Percentiles rank a stretch among this genome's conserved stretches.
Conservation (phyloP, 2,329 filamentous ascomycete species). For the Aspergillus felis region DNA sequence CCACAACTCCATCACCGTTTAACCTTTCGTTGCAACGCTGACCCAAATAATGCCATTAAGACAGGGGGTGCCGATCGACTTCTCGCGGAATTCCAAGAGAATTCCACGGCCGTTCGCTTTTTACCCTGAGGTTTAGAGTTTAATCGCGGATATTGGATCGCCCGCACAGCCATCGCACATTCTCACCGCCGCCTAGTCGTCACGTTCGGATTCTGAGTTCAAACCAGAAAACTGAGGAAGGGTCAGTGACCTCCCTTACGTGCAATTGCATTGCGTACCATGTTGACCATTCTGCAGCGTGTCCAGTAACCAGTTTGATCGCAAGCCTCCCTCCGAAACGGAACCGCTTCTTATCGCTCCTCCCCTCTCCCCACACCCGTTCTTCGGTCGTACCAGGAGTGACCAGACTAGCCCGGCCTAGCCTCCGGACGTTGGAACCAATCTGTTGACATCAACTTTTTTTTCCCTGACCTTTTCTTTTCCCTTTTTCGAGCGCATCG, state of each 20-base stretch:
- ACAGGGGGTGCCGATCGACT: neutral
- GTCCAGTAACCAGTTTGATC: neutral
- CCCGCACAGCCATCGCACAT: conserved; percentile 1
- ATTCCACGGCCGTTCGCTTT: neutral
- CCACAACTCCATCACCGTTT: neutral
- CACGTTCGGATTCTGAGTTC: neutral
- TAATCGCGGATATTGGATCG: conserved; percentile 2
- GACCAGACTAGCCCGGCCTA: neutral
- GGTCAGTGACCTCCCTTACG: neutral
- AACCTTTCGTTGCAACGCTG: neutral
- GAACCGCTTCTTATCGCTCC: neutral
- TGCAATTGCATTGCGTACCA: neutral
- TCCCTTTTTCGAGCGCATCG: neutral
- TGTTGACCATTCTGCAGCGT: neutral
- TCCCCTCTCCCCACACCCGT: neutral
- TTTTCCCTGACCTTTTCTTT: neutral
- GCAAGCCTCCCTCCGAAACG: neutral
- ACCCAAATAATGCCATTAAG: neutral
- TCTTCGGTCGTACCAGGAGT: neutral
- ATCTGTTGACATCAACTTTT: neutral
- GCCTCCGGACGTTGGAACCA: neutral
- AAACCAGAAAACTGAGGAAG: neutral
- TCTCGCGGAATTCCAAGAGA: neutral
- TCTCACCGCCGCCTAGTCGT: conserved; percentile 5
- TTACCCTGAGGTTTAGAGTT: neutral